Evolutionary conservation across 805 yeast species (phyloP).

Genomic region (Myxozyma vanderwaltii): DNA sequence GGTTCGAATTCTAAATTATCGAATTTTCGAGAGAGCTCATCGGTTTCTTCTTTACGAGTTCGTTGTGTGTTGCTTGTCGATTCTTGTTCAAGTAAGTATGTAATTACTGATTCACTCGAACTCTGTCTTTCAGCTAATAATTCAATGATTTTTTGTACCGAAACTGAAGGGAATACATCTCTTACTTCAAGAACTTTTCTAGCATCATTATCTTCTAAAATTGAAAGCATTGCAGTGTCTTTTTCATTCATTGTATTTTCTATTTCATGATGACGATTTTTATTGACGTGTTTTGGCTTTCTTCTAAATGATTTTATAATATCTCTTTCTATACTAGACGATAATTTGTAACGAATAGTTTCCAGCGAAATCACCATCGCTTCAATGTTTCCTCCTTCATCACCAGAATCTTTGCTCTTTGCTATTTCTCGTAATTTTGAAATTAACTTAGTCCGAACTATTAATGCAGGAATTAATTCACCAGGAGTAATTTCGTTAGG

Average conservation of each 20-base stretch:
- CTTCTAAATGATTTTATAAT: constrained; percentile 5
- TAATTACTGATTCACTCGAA: constrained; percentile 11
- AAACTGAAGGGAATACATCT: constrained; percentile 15
- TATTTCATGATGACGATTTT: not conserved
- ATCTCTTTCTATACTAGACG: not conserved
- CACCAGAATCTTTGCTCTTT: not conserved
- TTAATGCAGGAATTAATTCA: constrained; percentile 22
- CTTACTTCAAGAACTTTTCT: constrained; percentile 13
- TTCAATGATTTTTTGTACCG: constrained; percentile 5
- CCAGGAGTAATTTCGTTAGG: constrained; percentile 16
- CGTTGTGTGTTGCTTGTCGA: not conserved
- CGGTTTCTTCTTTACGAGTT: not conserved
- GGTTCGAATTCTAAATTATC: constrained; percentile 28
- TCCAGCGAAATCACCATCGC: constrained; percentile 22
- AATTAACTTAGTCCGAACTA: constrained; percentile 21
- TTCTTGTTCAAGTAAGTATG: constrained; percentile 20
- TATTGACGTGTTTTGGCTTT: not conserved
- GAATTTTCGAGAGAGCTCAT: constrained; percentile 12
- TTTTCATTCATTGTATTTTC: not conserved
- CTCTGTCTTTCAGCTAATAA: constrained; percentile 4
- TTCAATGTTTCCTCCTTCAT: not conserved
- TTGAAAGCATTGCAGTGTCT: not conserved
- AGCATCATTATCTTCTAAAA: constrained; percentile 9
- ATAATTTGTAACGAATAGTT: constrained; percentile 9
- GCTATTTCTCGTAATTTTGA: not conserved